A percentile compares a stretch with the other conserved stretches of the same genome.
Evolutionary conservation across 306 rosid species (phyloP).

Genomic region (Cercis canadensis): DNA sequence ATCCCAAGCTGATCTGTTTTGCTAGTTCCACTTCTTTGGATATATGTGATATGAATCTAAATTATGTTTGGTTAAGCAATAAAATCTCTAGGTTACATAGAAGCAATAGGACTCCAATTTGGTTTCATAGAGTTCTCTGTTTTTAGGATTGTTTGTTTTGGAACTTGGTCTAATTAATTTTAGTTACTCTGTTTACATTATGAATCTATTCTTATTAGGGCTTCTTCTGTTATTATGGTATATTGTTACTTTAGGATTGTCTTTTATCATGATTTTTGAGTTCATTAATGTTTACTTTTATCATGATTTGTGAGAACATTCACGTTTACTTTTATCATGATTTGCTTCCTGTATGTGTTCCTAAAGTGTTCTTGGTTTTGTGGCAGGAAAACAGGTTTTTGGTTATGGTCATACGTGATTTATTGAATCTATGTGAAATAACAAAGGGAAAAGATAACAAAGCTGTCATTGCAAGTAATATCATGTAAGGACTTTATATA

Average conservation of each 20-base stretch:
- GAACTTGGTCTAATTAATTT: neutral
- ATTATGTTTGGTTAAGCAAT: too few relatives aligned
- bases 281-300: neutral
- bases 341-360: too few relatives aligned
- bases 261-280: neutral
- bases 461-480: constrained; percentile 98
- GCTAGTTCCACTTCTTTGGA: neutral
- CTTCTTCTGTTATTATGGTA: constrained; percentile 5
- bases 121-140: neutral
- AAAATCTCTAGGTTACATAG: neutral
- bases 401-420: constrained; percentile 99
- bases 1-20: constrained; percentile 14
- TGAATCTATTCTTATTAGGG: neutral
- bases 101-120: too few relatives aligned
- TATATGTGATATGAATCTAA: neutral
- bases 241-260: neutral
- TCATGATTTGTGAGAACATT: too few relatives aligned
- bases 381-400: constrained; percentile 96
- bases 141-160: neutral
- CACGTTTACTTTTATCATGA: too few relatives aligned
- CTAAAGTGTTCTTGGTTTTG: neutral
- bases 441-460: constrained; percentile 97
- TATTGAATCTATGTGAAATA: constrained; percentile 90
- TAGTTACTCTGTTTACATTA: neutral
- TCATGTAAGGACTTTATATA: constrained; percentile 64